Evolutionary conservation across 2,329 filamentous ascomycete genomes (phyloP), one percentile per base, ranked within the genome.

Genomic region (Neonectria magnoliae): DNA sequence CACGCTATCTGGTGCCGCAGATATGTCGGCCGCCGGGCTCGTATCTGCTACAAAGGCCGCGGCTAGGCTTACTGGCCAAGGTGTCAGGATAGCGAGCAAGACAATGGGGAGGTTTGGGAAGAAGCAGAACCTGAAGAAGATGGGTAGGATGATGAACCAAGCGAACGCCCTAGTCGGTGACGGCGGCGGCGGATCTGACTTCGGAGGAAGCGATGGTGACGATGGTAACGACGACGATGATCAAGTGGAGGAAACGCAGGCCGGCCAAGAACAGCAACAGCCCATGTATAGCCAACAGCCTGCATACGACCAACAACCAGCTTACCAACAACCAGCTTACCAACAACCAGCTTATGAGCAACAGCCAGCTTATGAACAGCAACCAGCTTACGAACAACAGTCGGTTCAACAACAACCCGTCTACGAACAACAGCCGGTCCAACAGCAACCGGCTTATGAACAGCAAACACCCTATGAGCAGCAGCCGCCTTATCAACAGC

Each of bases 81-180:
- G 60, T 8, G 44, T 57, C 18, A 48, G 44, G 14, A 52, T 52
- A 5, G 60, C 59, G 5, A 45, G 50, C 16, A 70, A 65, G 58
- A 65, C 73, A 16, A 67, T 76, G 20, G 74, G 71, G 2, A 75
- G 73, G 48, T 56, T 76, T 1, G 73, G 74, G 4, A 75, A 68
- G 56, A 72, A 60, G 36, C 71, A 73, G 66, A 74, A 74, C 14
- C 55, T 73, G 60, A 72, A 62, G 2, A 71, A 71, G 47, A 53
- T 75, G 54, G 68, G 68, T 0, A 63, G 66, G 3, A 60, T 70
- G 45, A 47, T 67, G 14, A 68, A 45, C 2, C 59, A 64, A 18
- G 64, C 59, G 16, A 66, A 62, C 9, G 52, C 52, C 0, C 16
- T 70, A 1, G 16, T 36, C 1, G 67, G 60, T 11, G 70, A 63